Conservation (phyloP, 1,284 basidiomycete species). For the Ganoderma sinense region DNA sequence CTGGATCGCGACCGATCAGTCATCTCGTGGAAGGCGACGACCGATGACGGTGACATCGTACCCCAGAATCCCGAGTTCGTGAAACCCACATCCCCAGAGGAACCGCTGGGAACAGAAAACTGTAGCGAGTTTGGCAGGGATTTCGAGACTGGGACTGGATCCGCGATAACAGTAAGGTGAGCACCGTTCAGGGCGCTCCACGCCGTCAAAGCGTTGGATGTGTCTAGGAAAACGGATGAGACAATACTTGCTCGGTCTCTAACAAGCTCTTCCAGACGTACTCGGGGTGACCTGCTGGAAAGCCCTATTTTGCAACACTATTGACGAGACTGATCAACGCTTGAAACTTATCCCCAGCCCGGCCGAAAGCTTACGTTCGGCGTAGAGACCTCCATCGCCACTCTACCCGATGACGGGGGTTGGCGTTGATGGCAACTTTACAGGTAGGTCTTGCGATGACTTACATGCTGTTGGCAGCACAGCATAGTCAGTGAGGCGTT, state of each 20-base stretch:
- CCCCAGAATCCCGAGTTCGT: slow-evolving; percentile 69
- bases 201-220: slow-evolving; percentile 55
- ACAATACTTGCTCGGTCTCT: not conserved
- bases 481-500: not conserved
- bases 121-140: slow-evolving; percentile 72
- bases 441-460: slow-evolving; percentile 3
- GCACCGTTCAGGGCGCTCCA: slow-evolving; percentile 63
- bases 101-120: slow-evolving; percentile 53
- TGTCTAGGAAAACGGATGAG: slow-evolving; percentile 37
- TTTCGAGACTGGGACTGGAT: slow-evolving; percentile 58
- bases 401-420: slow-evolving; percentile 34
- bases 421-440: slow-evolving; percentile 1
- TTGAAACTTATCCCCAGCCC: not conserved
- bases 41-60: slow-evolving; percentile 32
- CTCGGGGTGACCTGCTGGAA: slow-evolving; percentile 52
- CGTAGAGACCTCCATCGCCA: slow-evolving; percentile 52
- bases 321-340: not conserved
- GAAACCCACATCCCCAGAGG: slow-evolving; percentile 60
- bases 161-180: slow-evolving; percentile 59
- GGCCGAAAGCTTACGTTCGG: slow-evolving; percentile 39
- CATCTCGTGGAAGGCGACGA: not conserved
- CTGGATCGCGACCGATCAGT: slow-evolving; percentile 41
- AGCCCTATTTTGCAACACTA: slow-evolving; percentile 49
- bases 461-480: slow-evolving; percentile 36
- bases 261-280: slow-evolving; percentile 31